Base-by-base conservation (phyloP, 176 grass and related monocot species). In the Raddia guianensis region DNA sequence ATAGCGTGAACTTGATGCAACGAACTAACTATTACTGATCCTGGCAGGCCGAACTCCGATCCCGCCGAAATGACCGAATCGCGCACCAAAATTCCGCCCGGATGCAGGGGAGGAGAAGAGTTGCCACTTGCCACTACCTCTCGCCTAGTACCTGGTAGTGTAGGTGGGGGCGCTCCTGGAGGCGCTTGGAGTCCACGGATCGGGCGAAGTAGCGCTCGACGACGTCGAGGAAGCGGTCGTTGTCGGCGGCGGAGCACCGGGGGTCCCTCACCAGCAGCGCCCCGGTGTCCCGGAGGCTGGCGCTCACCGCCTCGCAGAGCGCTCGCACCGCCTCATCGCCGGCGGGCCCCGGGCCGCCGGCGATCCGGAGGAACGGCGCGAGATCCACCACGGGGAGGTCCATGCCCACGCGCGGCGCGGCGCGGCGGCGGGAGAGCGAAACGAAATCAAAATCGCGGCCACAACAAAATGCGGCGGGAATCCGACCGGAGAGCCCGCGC, bases 191-290 rank as follows among this genome's bases (percentile, higher is more conserved):
- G 5, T 99, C 96, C 55, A 80, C 90, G 44, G 97, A 88, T 78
- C 84, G 84, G 80, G 83, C 86, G 79, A 99, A 99, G 71, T 99
- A 99, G 47, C 86, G 64, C 82, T 99, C 97, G 84, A 93, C 92
- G 89, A 99, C 94, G 70, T 95, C 97, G 49, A 99, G 84, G 80
- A 99, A 99, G 14, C 84, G 78, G 77, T 99, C 90, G 79, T 99
- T 99, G 81, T 95, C 97, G 73, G 80, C 79, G 21, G 89, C 97
- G 62, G 97, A 86, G 71, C 97, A 99, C 50, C 93, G 85, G 46
- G 96, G 96, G 75, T 99, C 97, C 93, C 86, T 99, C 20, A 99
- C 93, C 72, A 99, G 89, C 80, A 95, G 81, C 9, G 90, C 96
- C 53, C 96, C 96, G 16, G 93, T 95, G 60, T 99, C 90, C 50